Percentiles rank a stretch among this genome's conserved stretches.
Evolutionary conservation across 345 rosid species (phyloP).

Genomic region (Eucalyptus leucophloia): DNA sequence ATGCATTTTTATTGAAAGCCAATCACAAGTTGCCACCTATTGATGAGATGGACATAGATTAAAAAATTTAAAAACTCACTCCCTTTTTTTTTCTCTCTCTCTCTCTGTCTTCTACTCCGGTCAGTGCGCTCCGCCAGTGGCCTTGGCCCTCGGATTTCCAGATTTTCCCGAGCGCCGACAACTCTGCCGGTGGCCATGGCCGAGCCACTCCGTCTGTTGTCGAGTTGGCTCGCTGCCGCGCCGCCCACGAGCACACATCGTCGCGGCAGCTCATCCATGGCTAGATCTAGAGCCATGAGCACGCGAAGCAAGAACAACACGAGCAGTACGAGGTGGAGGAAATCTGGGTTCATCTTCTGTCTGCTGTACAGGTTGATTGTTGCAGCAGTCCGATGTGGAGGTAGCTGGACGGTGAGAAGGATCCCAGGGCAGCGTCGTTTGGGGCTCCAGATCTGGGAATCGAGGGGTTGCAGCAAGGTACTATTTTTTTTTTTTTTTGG

Average conservation of each 20-base stretch:
- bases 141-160: too few relatives aligned
- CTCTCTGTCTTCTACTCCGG: too few relatives aligned
- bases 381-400: not conserved
- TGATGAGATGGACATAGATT: not conserved
- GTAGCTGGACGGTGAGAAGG: not conserved
- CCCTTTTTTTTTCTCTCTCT: too few relatives aligned
- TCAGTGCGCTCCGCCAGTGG: not conserved
- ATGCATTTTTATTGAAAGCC: rapidly evolving
- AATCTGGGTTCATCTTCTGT: not conserved
- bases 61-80: not conserved
- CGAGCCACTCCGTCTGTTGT: not conserved
- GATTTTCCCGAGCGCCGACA: too few relatives aligned
- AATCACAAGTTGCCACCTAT: not conserved
- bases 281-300: not conserved
- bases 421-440: not conserved
- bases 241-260: not conserved
- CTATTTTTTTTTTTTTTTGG: not conserved
- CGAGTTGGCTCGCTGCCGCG: not conserved
- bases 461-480: not conserved
- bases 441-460: not conserved
- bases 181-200: not conserved
- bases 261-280: not conserved
- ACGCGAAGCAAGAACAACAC: not conserved
- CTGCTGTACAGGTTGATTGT: too few relatives aligned
- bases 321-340: not conserved